Percentiles rank a stretch among this genome's conserved stretches.
Evolutionary conservation across 2,329 filamentous ascomycete species (phyloP).

Genomic region (Pseudocercospora vitis): DNA sequence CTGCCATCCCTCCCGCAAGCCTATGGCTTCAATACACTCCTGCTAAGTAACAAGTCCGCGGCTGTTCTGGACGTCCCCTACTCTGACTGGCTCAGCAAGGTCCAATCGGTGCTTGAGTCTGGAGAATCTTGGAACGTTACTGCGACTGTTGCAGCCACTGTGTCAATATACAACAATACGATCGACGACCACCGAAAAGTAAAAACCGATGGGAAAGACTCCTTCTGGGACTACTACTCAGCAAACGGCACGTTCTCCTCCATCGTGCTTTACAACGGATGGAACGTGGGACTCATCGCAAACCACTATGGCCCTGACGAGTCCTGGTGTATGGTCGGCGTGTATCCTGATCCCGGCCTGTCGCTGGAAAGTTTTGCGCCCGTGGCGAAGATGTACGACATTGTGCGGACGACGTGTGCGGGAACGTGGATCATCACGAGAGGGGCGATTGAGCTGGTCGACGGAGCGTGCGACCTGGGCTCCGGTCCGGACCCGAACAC

Average conservation of each 20-base stretch:
- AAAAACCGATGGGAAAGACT: not conserved
- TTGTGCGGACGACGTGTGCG: not conserved
- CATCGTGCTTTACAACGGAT: not conserved
- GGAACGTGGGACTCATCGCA: not conserved
- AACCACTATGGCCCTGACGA: not conserved
- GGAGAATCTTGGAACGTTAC: not conserved
- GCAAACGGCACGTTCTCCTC: not conserved
- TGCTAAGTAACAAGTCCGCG: not conserved
- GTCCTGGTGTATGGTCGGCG: not conserved
- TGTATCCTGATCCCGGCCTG: not conserved
- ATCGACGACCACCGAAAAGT: not conserved
- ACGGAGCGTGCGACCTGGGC: not conserved
- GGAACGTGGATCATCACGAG: constrained; percentile 1
- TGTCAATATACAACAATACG: not conserved
- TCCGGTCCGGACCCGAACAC: not conserved
- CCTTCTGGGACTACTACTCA: not conserved
- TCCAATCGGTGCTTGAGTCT: not conserved
- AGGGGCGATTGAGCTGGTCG: not conserved
- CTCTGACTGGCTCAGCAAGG: not conserved
- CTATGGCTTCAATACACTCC: constrained; percentile 2
- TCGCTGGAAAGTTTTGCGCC: not conserved
- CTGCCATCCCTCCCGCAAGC: not conserved
- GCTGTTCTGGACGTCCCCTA: constrained; percentile 1
- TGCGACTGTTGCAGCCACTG: not conserved
- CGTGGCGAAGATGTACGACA: too few species aligned